These are phyloP conservation scores for Pseudoturritis turrita DNA, from an alignment of 345 rosid species.

Conservation along the genomic window DNA sequence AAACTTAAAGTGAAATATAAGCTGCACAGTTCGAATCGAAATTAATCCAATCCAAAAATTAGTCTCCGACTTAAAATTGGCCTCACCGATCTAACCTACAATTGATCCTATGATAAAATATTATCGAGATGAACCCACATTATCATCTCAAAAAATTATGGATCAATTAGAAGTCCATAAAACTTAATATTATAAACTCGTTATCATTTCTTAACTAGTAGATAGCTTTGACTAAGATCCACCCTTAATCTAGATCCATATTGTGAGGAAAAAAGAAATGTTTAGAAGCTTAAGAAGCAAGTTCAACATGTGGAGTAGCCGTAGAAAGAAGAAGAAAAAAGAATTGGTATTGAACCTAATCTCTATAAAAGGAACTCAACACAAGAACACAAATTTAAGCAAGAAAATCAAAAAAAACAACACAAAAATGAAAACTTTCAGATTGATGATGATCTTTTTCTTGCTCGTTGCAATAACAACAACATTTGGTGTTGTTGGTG, in stretches of 20 bases:
- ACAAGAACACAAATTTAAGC: not conserved
- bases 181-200: not conserved
- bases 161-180: not conserved
- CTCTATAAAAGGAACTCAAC: not conserved
- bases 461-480: conserved; percentile 8
- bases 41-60: too few relatives aligned
- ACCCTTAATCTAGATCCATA: not conserved
- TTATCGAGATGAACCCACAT: too few relatives aligned
- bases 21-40: too few relatives aligned
- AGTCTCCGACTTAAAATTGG: too few relatives aligned
- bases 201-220: not conserved
- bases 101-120: too few relatives aligned
- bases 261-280: not conserved
- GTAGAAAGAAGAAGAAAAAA: not conserved
- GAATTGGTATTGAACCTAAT: not conserved
- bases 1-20: too few relatives aligned
- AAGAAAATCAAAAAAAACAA: not conserved
- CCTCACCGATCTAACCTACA: too few relatives aligned
- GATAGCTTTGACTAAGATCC: not conserved
- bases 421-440: not conserved
- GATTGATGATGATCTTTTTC: not conserved
- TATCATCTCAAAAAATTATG: too few relatives aligned
- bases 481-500: not conserved
- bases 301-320: not conserved
- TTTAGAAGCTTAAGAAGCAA: not conserved